A percentile compares a stretch with the other conserved stretches of the same genome.
Evolutionary conservation across 805 yeast species (phyloP).

Genomic region (Schwanniomyces yamadae): DNA sequence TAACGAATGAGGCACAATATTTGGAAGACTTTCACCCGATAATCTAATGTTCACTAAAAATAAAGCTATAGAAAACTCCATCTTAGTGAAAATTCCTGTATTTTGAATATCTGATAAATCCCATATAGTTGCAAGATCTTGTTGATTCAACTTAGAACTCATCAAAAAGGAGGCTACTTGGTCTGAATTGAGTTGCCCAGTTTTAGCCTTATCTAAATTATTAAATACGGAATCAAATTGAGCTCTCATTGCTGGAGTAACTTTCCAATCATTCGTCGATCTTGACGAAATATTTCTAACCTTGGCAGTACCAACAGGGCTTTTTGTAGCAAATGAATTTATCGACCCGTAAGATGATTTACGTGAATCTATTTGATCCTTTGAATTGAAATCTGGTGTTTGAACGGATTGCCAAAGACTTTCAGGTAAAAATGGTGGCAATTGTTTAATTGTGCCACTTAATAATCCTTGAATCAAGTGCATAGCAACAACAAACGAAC

Average conservation of each 20-base stretch:
- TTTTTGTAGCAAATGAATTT: constrained; percentile 32
- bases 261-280: constrained; percentile 55
- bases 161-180: constrained; percentile 87
- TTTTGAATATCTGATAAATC: constrained; percentile 89
- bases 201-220: constrained; percentile 62
- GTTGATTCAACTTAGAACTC: constrained; percentile 84
- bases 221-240: constrained; percentile 82
- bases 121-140: constrained; percentile 87
- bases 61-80: constrained; percentile 92
- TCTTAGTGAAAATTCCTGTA: constrained; percentile 73
- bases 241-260: constrained; percentile 64
- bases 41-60: constrained; percentile 83
- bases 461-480: constrained; percentile 83
- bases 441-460: constrained; percentile 58
- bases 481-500: constrained; percentile 91
- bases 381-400: constrained; percentile 5
- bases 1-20: constrained; percentile 68
- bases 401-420: constrained; percentile 38
- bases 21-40: constrained; percentile 77
- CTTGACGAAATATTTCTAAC: constrained; percentile 11
- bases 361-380: constrained; percentile 13
- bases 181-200: constrained; percentile 67
- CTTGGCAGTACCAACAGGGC: constrained; percentile 11
- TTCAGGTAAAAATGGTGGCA: constrained; percentile 47
- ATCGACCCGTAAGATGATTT: constrained; percentile 32